Percentiles rank a stretch among this genome's conserved stretches.
Conservation (phyloP, 352 stramenopile species). For the Phytophthora citricola region DNA sequence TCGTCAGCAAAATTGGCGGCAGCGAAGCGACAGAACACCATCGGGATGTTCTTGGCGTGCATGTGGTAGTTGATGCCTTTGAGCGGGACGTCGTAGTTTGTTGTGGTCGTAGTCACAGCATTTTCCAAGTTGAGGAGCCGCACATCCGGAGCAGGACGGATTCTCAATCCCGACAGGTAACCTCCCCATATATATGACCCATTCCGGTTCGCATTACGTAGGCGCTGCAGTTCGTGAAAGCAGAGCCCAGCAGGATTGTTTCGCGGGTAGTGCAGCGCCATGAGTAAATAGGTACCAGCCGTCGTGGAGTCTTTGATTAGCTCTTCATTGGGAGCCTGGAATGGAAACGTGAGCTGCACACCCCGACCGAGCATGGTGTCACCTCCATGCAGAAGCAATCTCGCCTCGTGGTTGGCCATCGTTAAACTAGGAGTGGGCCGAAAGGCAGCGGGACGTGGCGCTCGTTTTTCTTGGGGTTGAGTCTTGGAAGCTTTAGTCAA, state of each 20-base stretch:
- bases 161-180: constrained; percentile 32
- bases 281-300: constrained; percentile 44
- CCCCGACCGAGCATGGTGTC: constrained; percentile 55
- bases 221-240: constrained; percentile 14
- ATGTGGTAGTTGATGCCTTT: constrained; percentile 51
- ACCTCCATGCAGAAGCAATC: constrained; percentile 46
- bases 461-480: neutral
- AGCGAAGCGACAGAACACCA: constrained; percentile 20
- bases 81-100: constrained; percentile 40
- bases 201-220: constrained; percentile 39
- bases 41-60: constrained; percentile 31
- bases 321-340: constrained; percentile 40
- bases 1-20: constrained; percentile 9
- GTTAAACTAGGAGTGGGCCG: neutral
- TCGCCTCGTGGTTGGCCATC: constrained; percentile 9
- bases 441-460: neutral
- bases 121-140: constrained; percentile 54
- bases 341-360: constrained; percentile 47
- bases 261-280: constrained; percentile 41
- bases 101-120: constrained; percentile 42
- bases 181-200: constrained; percentile 47
- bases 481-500: no score
- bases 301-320: constrained; percentile 40
- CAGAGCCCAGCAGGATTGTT: constrained; percentile 4
- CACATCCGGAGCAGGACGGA: constrained; percentile 37